Conservation (phyloP, 257 asterid genomes). For the Solanum tarijense region DNA sequence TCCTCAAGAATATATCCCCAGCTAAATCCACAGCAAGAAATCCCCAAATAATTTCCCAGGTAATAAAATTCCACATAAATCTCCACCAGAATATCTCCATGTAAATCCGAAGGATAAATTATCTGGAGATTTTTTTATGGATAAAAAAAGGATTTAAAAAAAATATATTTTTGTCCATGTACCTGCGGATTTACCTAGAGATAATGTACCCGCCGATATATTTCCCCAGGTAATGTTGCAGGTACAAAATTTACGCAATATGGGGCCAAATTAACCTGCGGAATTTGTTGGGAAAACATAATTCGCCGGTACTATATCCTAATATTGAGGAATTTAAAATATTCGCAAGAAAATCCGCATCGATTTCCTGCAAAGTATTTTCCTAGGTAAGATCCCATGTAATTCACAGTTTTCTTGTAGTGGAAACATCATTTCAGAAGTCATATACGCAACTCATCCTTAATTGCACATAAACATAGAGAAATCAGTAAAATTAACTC, state of each 20-base stretch:
- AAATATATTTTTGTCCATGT: neutral
- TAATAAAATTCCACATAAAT: neutral
- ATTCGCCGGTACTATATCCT: neutral
- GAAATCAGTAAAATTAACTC: too few relatives aligned
- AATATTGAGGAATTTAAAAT: too few relatives aligned
- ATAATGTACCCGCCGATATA: neutral
- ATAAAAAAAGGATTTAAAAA: neutral
- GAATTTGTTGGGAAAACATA: neutral
- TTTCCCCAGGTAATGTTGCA: neutral
- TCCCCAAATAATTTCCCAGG: too few relatives aligned
- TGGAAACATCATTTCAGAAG: too few relatives aligned
- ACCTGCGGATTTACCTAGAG: neutral
- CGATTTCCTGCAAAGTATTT: neutral
- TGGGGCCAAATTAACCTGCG: neutral
- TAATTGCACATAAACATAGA: too few relatives aligned
- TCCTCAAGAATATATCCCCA: neutral
- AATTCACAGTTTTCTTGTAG: neutral
- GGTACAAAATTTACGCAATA: neutral
- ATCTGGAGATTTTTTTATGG: neutral
- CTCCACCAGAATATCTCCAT: neutral
- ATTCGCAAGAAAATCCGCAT: too few relatives aligned
- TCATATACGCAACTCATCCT: too few relatives aligned
- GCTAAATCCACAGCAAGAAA: neutral
- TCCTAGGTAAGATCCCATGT: neutral
- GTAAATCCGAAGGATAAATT: neutral